A percentile compares a stretch with the other conserved stretches of the same genome.
phyloP scores from a whole-genome alignment of 345 rosid genomes.

The Zanthoxylum bungeanum region DNA sequence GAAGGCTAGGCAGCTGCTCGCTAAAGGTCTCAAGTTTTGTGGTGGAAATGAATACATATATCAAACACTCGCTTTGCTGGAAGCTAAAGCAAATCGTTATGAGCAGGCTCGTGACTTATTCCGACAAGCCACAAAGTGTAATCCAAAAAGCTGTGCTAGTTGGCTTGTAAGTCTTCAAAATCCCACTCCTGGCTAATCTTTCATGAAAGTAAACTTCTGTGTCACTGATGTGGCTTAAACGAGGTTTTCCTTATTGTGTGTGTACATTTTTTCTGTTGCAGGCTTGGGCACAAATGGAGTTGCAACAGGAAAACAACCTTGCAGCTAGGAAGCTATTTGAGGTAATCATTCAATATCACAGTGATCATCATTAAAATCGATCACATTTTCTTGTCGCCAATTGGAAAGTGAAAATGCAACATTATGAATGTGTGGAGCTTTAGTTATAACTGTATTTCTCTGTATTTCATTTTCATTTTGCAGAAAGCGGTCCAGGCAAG shows the following conservation, averaged over 20 bases:
- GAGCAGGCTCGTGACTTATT: conserved; percentile 84
- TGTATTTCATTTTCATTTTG: conserved; percentile 9
- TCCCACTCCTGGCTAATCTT: neutral
- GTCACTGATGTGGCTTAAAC: neutral
- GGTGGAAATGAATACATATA: conserved; percentile 89
- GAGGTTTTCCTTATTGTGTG: conserved; percentile 8
- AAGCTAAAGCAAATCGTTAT: conserved; percentile 67
- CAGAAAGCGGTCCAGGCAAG: conserved; percentile 94
- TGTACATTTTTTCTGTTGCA: conserved; percentile 24
- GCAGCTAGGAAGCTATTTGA: conserved; percentile 83
- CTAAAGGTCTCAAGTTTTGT: conserved; percentile 81
- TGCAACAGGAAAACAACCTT: conserved; percentile 68
- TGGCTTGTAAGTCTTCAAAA: conserved; percentile 80
- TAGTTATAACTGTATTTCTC: neutral
- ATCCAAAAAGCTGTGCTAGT: conserved; percentile 93
- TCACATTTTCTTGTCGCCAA: neutral
- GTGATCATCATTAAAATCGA: neutral
- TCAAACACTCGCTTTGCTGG: conserved; percentile 85
- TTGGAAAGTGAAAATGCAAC: neutral
- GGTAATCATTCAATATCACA: conserved; percentile 39
- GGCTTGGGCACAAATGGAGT: conserved; percentile 98
- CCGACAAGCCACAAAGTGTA: conserved; percentile 83
- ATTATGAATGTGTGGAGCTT: neutral
- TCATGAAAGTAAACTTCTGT: neutral
- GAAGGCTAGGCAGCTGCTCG: conserved; percentile 90